Evolutionary conservation across 257 asterid species (phyloP).

Genomic region (Osmanthus fragrans): DNA sequence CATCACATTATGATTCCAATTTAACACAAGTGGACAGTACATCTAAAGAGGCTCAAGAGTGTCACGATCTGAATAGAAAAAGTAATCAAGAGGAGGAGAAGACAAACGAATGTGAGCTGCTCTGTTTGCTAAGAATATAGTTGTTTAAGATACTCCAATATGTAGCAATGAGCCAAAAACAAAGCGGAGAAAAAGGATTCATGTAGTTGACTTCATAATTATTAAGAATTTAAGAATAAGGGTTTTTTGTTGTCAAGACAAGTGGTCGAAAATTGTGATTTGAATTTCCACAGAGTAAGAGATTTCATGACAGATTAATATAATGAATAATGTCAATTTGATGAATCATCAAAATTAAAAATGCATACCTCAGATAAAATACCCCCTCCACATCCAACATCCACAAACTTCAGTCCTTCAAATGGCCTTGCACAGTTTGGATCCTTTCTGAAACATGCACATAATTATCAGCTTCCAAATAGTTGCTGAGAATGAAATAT

Average conservation of each 20-base stretch:
- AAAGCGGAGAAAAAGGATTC: background rate
- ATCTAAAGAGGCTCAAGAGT: too few relatives aligned
- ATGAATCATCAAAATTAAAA: slow-evolving; percentile 15
- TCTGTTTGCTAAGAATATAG: background rate
- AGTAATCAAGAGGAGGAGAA: too few relatives aligned
- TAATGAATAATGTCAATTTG: slow-evolving; percentile 8
- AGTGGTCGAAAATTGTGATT: background rate
- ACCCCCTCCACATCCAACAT: slow-evolving; percentile 98
- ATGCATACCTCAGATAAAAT: slow-evolving; percentile 84
- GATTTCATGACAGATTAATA: slow-evolving; percentile 2
- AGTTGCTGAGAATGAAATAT: too few relatives aligned
- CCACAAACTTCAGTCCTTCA: slow-evolving; percentile 79
- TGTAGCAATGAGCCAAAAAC: background rate
- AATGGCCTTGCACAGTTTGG: slow-evolving; percentile 72
- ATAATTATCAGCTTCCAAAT: slow-evolving; percentile 30
- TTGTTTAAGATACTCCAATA: background rate
- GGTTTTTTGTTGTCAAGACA: background rate
- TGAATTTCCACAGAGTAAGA: background rate
- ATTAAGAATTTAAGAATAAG: too few relatives aligned
- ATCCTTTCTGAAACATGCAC: slow-evolving; percentile 61
- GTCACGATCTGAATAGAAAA: too few relatives aligned
- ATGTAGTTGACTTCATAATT: background rate
- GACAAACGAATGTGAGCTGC: too few relatives aligned
- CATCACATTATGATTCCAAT: slow-evolving; percentile 2
- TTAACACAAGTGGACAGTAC: background rate